Percentiles rank a stretch among this genome's conserved stretches.
These are phyloP conservation scores for Phalaenopsis hybrid DNA, from an alignment of 116 monocot genomes.

Conservation along the genomic window DNA sequence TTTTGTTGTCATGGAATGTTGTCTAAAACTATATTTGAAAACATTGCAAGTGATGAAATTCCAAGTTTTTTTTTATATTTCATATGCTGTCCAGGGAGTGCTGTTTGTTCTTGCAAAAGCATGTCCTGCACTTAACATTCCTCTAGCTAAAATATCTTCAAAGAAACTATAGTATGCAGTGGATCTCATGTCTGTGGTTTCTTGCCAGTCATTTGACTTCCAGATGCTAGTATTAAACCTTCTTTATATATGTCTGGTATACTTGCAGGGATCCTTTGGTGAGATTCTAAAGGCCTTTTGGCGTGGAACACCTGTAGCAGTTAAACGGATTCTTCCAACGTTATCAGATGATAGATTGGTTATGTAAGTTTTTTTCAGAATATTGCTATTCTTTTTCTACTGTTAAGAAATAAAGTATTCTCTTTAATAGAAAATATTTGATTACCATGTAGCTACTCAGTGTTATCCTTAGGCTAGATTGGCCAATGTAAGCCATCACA, in stretches of 20 bases:
- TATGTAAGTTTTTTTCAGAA: constrained; percentile 39
- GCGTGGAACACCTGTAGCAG: constrained; percentile 96
- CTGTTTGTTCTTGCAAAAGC: not conserved
- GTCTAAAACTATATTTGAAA: not conserved
- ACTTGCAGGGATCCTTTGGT: constrained; percentile 88
- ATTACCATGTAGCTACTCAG: not conserved
- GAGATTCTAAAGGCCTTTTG: constrained; percentile 94
- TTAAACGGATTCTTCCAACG: constrained; percentile 94
- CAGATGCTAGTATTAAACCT: not conserved
- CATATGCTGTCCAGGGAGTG: not conserved
- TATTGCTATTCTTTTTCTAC: not conserved
- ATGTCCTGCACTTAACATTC: not conserved
- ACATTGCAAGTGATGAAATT: not conserved
- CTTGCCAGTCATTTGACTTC: not conserved
- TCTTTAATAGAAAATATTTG: not conserved
- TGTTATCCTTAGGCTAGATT: not conserved
- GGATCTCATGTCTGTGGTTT: not conserved
- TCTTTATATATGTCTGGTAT: constrained; percentile 1
- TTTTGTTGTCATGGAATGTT: not conserved
- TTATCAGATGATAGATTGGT: constrained; percentile 92
- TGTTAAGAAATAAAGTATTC: not conserved
- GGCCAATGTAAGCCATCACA: not conserved
- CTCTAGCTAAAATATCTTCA: constrained; percentile 1
- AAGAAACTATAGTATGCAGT: not conserved
- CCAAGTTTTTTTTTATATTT: not conserved